phyloP scores from a whole-genome alignment of 2,329 filamentous ascomycete genomes.

The Pseudohalonectria lignicola region DNA sequence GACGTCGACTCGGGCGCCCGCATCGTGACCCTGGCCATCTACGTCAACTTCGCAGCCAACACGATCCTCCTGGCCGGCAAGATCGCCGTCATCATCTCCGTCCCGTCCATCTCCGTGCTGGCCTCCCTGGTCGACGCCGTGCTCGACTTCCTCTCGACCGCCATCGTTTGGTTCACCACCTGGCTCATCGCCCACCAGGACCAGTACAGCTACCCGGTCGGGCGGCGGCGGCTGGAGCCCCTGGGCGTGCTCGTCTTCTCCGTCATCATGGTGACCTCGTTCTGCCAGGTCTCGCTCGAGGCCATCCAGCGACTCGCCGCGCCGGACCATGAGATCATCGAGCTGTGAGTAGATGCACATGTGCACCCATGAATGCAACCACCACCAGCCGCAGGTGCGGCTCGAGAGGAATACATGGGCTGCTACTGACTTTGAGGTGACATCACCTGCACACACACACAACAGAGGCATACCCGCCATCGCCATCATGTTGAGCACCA shows the following conservation, averaged over 20 bases:
- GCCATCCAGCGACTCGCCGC: constrained; percentile 53
- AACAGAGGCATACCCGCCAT: constrained; percentile 55
- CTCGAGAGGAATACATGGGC: no score
- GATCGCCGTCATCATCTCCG: constrained; percentile 63
- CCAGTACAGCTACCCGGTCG: constrained; percentile 68
- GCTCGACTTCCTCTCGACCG: constrained; percentile 70
- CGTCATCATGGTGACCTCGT: constrained; percentile 78
- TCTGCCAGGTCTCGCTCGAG: constrained; percentile 66
- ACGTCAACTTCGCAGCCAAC: constrained; percentile 75
- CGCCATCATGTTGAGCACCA: constrained; percentile 69
- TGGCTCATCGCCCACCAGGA: constrained; percentile 64
- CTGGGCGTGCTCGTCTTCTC: constrained; percentile 74
- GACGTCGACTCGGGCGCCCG: constrained; percentile 59
- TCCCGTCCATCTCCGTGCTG: constrained; percentile 71
- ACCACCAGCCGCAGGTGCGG: no score
- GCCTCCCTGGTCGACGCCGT: constrained; percentile 71
- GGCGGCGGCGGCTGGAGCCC: constrained; percentile 63
- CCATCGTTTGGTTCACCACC: constrained; percentile 71
- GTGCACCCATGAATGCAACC: no score
- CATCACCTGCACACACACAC: no score
- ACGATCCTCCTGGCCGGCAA: constrained; percentile 64
- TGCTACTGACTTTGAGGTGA: not conserved
- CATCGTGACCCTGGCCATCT: constrained; percentile 79
- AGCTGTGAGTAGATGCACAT: constrained; percentile 48
- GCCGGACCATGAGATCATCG: constrained; percentile 55